Conservation (phyloP, 352 stramenopile genomes). For the Pythium phragmiticola region DNA sequence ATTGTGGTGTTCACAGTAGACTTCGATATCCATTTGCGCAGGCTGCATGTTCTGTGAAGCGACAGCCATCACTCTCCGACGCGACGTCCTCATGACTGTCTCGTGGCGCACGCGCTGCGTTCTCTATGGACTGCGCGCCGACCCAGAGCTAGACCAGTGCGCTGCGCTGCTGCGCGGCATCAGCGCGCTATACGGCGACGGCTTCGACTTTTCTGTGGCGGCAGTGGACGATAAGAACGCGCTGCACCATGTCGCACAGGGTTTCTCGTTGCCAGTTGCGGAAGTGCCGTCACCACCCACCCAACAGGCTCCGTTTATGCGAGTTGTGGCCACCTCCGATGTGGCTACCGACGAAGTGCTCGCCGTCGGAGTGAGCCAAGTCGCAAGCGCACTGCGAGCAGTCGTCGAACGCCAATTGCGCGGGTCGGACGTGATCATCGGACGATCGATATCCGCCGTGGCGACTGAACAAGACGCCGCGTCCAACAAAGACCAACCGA, state of each 20-base stretch:
- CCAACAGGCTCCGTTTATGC: conserved; percentile 19
- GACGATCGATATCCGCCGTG: conserved; percentile 5
- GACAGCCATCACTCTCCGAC: conserved; percentile 14
- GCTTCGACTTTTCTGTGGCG: conserved; percentile 37
- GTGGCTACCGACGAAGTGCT: conserved; percentile 15
- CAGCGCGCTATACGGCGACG: conserved; percentile 51
- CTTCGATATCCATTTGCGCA: neutral
- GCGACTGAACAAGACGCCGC: neutral
- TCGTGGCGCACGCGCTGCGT: conserved; percentile 36
- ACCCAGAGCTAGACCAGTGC: conserved; percentile 31
- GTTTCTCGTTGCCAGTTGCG: conserved; percentile 1
- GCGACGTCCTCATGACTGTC: neutral
- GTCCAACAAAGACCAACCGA: conserved; percentile 6
- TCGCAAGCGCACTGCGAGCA: conserved; percentile 11
- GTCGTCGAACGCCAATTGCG: conserved; percentile 24
- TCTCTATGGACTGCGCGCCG: conserved; percentile 31
- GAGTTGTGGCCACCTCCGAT: conserved; percentile 27
- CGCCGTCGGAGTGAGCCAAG: conserved; percentile 8
- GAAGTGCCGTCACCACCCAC: neutral
- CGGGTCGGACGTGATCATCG: conserved; percentile 16
- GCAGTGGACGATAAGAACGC: conserved; percentile 13
- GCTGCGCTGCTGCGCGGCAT: conserved; percentile 52
- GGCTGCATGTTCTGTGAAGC: conserved; percentile 12
- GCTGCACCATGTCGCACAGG: conserved; percentile 23
- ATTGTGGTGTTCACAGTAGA: neutral